Conservation (phyloP, 257 asterid genomes). For the Leonotis leonurus region DNA sequence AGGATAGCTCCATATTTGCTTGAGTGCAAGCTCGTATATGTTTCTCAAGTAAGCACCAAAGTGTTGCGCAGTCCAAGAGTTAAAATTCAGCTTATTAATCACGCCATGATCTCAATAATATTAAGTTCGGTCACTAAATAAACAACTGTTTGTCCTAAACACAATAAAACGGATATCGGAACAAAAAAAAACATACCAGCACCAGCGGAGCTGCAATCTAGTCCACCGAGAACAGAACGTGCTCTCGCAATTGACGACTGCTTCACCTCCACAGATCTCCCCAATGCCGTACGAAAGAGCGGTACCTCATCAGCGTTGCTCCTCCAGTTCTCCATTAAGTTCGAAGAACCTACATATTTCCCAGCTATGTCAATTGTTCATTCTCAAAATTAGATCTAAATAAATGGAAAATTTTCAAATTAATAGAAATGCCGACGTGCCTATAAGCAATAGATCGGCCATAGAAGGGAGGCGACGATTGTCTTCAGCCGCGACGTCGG, state of each 20-base stretch:
- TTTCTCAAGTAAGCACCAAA: background rate
- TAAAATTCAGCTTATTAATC: background rate
- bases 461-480: slow-evolving; percentile 69
- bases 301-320: slow-evolving; percentile 29
- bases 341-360: slow-evolving; percentile 40
- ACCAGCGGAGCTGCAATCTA: slow-evolving; percentile 19
- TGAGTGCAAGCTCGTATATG: too few relatives aligned
- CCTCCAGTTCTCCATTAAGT: slow-evolving; percentile 38
- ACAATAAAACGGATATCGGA: background rate
- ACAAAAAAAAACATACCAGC: slow-evolving; percentile 20
- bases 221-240: slow-evolving; percentile 51
- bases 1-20: background rate
- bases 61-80: background rate
- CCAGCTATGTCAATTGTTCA: background rate
- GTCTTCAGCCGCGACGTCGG: slow-evolving; percentile 23
- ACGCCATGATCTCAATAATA: background rate
- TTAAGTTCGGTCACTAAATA: background rate
- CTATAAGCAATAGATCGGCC: slow-evolving; percentile 79
- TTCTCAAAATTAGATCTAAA: background rate
- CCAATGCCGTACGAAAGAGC: slow-evolving; percentile 59
- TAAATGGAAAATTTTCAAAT: background rate
- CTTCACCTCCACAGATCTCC: slow-evolving; percentile 47
- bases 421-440: slow-evolving; percentile 20
- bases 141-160: background rate
- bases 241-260: slow-evolving; percentile 64